Evolutionary conservation across 1,284 basidiomycete genomes (phyloP).

Genomic region (Apiotrichum sp.): DNA sequence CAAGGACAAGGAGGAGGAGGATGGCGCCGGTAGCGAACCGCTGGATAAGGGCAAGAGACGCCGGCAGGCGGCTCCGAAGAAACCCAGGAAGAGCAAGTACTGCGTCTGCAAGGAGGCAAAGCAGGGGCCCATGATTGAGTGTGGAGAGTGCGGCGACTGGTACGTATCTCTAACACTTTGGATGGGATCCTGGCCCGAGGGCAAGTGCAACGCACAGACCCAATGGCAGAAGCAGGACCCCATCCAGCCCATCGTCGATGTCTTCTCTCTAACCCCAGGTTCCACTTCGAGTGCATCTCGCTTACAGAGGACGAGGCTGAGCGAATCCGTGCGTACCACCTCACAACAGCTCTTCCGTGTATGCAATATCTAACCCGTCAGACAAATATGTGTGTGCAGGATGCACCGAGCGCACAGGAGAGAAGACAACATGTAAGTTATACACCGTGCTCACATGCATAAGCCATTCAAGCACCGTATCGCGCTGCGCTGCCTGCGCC

Average conservation of each 20-base stretch:
- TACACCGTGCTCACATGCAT: background rate
- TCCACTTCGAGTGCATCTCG: slow-evolving; percentile 37
- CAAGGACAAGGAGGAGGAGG: background rate
- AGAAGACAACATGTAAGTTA: slow-evolving; percentile 37
- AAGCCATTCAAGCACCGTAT: background rate
- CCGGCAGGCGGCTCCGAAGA: slow-evolving; percentile 7
- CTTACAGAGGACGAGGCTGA: slow-evolving; percentile 31
- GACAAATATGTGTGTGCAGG: slow-evolving; percentile 32
- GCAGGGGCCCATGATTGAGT: slow-evolving; percentile 43
- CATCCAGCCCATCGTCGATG: too few relatives aligned
- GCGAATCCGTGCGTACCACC: slow-evolving; percentile 30
- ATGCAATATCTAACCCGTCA: background rate
- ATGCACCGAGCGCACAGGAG: slow-evolving; percentile 27
- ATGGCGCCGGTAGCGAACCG: background rate
- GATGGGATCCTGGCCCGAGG: too few relatives aligned
- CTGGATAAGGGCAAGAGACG: background rate
- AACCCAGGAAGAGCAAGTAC: slow-evolving; percentile 22
- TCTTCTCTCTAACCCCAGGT: slow-evolving; percentile 32
- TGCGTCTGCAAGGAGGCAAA: slow-evolving; percentile 32
- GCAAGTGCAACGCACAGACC: background rate
- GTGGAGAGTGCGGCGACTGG: slow-evolving; percentile 40
- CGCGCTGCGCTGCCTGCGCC: too few relatives aligned
- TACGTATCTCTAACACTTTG: too few relatives aligned
- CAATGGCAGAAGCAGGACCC: background rate
- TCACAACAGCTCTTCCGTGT: too few relatives aligned